Base-by-base conservation (phyloP, 495 filamentous ascomycete species). In the Talaromyces proteolyticus region DNA sequence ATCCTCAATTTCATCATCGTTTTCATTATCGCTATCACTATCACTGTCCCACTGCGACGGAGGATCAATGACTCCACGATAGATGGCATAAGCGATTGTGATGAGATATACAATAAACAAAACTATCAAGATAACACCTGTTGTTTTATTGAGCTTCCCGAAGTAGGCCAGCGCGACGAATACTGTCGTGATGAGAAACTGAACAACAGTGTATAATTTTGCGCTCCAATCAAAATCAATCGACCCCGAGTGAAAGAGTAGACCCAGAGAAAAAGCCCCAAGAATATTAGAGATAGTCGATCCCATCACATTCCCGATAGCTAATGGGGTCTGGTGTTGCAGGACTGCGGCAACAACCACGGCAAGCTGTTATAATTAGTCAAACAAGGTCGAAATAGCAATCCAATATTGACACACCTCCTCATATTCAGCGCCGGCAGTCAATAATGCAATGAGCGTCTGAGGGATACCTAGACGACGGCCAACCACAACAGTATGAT, bases 281-380 rank as follows among this genome's bases (percentile, higher is more conserved):
- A 82, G 69, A 39, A 80, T 74, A 48, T 82, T 82, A 40, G 77
- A 73, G 25, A 82, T 72, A 6, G 70, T 65, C 1, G 78, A 80
- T 0, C 78, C 78, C 52, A 81, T 60, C 8, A 81, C 60, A 60
- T 80, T 82, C 1, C 78, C 78, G 0, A 80, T 50, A 11, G 75
- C 78, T n/a, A 82, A 59, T 1, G 75, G 68, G 7, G 71, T 63
- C 19, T 65, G 71, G 44, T 67, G 56, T 37, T 73, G 71, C 2
- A 64, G 53, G 17, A 80, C 60, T n/a, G 75, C 64, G 6, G 70
- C 68, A 6, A 75, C 53, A 12, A 81, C 69, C 2, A 82, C 76
- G 0, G 69, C 77, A 19, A 82, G 77, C 76, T 81, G 42, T 7
- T 20, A 26, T 40, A 34, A 7, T 6, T 12, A 39, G 17, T 47